Percentiles rank a stretch among this genome's conserved stretches.
Conservation (phyloP, 163 green algal species). For the Scenedesmus sp. region DNA sequence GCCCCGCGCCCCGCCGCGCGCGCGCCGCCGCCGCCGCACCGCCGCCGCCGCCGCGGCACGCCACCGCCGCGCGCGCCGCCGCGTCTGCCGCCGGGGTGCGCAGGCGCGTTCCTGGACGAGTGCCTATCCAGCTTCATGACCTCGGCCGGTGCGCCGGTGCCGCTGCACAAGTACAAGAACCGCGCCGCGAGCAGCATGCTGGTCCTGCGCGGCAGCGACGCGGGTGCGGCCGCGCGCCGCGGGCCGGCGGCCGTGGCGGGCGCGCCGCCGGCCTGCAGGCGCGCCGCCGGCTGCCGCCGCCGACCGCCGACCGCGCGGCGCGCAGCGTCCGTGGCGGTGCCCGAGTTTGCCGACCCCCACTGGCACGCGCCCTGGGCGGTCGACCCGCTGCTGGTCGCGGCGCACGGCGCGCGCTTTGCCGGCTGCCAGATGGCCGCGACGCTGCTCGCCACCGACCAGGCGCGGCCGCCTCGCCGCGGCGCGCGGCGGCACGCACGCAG, state of each 20-base stretch:
- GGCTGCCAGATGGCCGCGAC: conserved; percentile 66
- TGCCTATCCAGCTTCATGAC: conserved; percentile 56
- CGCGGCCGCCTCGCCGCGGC: no score
- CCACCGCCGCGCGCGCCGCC: no score
- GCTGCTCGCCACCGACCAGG: conserved; percentile 70
- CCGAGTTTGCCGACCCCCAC: conserved; percentile 57
- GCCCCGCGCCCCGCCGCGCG: no score
- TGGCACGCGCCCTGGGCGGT: conserved; percentile 53
- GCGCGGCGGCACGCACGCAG: no score
- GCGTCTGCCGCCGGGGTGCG: not conserved
- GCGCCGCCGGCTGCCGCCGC: conserved; percentile 1
- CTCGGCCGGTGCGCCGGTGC: not conserved
- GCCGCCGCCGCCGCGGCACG: no score
- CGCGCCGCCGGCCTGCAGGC: not conserved
- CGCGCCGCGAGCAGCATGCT: conserved; percentile 57
- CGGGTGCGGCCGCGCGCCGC: conserved; percentile 34
- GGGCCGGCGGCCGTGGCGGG: not conserved
- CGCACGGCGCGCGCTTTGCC: conserved; percentile 40
- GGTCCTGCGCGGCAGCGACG: conserved; percentile 56
- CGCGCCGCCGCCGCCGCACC: no score
- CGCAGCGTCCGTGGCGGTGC: conserved; percentile 52
- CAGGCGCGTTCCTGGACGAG: conserved; percentile 61
- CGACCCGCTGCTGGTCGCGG: conserved; percentile 52
- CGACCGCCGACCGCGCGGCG: no score
- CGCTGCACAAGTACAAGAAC: conserved; percentile 48